These are phyloP conservation scores for Elongisporangium anandrum DNA, from an alignment of 352 stramenopile species.

Conservation along the genomic window DNA sequence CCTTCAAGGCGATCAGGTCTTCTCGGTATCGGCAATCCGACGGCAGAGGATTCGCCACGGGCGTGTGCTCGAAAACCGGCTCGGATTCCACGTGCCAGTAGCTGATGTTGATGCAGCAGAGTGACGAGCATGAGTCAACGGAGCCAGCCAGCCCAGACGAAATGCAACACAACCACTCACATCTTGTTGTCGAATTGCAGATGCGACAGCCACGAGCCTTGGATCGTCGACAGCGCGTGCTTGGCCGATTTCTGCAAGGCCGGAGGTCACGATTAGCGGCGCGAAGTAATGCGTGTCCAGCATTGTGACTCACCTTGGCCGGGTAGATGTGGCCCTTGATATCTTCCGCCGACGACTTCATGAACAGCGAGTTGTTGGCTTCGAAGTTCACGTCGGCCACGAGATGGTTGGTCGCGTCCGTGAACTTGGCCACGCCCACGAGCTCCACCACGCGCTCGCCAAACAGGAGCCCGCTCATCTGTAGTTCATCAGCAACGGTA, in stretches of 20 bases:
- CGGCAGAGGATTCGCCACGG: conserved; percentile 32
- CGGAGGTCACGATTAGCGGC: background rate
- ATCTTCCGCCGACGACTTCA: conserved; percentile 58
- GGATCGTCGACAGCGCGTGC: conserved; percentile 30
- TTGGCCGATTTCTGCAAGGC: conserved; percentile 40
- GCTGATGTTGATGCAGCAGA: conserved; percentile 9
- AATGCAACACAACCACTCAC: conserved; percentile 16
- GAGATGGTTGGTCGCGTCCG: conserved; percentile 36
- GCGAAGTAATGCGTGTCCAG: background rate
- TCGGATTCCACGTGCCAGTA: conserved; percentile 76
- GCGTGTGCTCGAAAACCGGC: conserved; percentile 48
- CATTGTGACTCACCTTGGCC: conserved; percentile 24
- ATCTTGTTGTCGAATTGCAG: conserved; percentile 67
- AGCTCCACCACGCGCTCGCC: conserved; percentile 72
- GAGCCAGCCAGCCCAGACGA: background rate
- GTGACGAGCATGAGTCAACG: background rate
- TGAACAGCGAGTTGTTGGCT: conserved; percentile 62
- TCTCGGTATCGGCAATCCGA: conserved; percentile 64
- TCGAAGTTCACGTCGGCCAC: conserved; percentile 55
- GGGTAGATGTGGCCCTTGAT: conserved; percentile 64
- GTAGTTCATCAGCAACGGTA: background rate
- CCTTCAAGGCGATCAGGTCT: conserved; percentile 57
- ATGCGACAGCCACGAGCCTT: conserved; percentile 68
- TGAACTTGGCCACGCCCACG: conserved; percentile 43
- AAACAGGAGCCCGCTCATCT: conserved; percentile 70